phyloP scores from a whole-genome alignment of 1,139 yeast species.

The Lodderomyces pseudojiufengensis region DNA sequence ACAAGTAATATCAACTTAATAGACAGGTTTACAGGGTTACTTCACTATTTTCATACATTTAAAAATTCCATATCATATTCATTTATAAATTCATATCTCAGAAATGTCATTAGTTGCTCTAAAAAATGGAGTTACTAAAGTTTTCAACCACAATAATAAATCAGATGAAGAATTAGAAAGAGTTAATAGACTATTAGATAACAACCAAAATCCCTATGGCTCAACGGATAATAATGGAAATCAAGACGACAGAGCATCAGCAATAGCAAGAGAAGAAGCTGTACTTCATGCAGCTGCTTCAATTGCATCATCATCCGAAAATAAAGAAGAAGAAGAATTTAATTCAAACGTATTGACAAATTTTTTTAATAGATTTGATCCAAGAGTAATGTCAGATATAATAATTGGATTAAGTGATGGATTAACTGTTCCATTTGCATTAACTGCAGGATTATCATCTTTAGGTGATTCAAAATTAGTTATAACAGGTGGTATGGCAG shows the following conservation, averaged over 20 bases:
- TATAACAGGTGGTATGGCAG: slow-evolving; percentile 84
- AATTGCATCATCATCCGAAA: slow-evolving; percentile 16
- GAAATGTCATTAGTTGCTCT: slow-evolving; percentile 38
- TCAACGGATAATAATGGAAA: slow-evolving; percentile 20
- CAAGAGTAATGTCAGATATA: slow-evolving; percentile 76
- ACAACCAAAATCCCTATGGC: slow-evolving; percentile 37
- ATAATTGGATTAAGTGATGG: slow-evolving; percentile 81
- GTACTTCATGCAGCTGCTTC: slow-evolving; percentile 23
- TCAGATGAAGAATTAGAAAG: slow-evolving; percentile 33
- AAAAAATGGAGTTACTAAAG: slow-evolving; percentile 31
- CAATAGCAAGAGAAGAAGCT: slow-evolving; percentile 39
- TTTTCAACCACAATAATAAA: slow-evolving; percentile 19
- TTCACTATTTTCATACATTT: no score
- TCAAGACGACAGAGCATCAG: slow-evolving; percentile 31
- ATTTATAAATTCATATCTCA: no score
- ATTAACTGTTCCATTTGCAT: slow-evolving; percentile 78
- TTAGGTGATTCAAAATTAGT: slow-evolving; percentile 72
- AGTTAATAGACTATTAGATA: slow-evolving; percentile 33
- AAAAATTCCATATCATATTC: no score
- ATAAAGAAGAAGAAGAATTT: slow-evolving; percentile 21
- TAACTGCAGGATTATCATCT: slow-evolving; percentile 77
- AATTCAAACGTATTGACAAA: slow-evolving; percentile 23
- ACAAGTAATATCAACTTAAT: no score
- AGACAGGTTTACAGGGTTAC: no score
- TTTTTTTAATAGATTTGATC: slow-evolving; percentile 48